phyloP scores from a whole-genome alignment of 345 rosid genomes.

The Cardamine resedifolia region DNA sequence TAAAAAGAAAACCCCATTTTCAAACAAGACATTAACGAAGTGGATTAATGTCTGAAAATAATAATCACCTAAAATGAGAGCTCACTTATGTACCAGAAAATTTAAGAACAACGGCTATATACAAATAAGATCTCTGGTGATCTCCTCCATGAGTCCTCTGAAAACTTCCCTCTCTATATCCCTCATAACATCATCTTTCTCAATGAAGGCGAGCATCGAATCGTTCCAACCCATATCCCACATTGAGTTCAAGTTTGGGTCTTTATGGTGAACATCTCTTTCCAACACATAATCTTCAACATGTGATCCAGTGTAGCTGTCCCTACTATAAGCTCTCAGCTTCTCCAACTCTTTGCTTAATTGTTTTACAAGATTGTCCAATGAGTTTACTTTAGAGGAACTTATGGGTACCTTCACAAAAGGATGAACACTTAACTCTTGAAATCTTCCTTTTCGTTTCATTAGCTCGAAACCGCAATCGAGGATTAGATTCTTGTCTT shows the following conservation, averaged over 20 bases:
- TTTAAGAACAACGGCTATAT: conserved; percentile 19
- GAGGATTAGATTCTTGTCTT: conserved; percentile 54
- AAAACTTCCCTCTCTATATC: conserved; percentile 73
- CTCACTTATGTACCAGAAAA: neutral
- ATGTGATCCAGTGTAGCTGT: conserved; percentile 38
- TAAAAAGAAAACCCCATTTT: neutral
- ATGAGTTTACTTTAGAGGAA: conserved; percentile 40
- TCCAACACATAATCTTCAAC: conserved; percentile 71
- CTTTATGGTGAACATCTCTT: conserved; percentile 51
- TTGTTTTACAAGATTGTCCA: conserved; percentile 67
- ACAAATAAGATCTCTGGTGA: conserved; percentile 56
- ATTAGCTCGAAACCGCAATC: conserved; percentile 84
- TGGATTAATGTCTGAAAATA: neutral
- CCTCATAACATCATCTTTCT: conserved; percentile 67
- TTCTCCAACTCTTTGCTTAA: conserved; percentile 55
- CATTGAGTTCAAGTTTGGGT: conserved; percentile 72
- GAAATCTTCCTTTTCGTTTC: conserved; percentile 74
- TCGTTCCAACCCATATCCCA: conserved; percentile 87
- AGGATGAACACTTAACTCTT: conserved; percentile 72
- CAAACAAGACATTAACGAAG: conserved; percentile 10
- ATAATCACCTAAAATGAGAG: conserved; percentile 1
- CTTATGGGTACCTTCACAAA: conserved; percentile 44
- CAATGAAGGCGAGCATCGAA: conserved; percentile 45
- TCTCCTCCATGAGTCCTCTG: conserved; percentile 63
- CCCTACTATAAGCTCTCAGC: conserved; percentile 54